phyloP scores from a whole-genome alignment of 2,329 filamentous ascomycete species.

The Hypoxylon sp. region DNA sequence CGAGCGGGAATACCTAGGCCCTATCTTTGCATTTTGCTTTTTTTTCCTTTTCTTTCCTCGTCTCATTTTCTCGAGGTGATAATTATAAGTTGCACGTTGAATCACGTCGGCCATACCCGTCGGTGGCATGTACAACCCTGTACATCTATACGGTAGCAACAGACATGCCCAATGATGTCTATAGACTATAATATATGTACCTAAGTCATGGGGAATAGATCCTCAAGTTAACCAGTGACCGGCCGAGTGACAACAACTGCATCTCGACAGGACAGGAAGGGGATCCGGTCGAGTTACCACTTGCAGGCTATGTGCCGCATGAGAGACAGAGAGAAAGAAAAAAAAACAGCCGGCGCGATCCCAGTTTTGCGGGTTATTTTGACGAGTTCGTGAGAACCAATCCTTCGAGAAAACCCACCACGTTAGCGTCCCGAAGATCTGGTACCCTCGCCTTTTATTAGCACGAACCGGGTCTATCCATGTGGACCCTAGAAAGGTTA shows the following conservation, averaged over 20 bases:
- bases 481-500: slow-evolving; percentile 30
- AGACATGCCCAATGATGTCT: no score
- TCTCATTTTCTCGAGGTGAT: slow-evolving; percentile 5
- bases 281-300: slow-evolving; percentile 29
- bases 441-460: slow-evolving; percentile 45
- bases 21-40: slow-evolving; percentile 7
- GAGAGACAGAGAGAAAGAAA: slow-evolving; percentile 7
- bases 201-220: no score
- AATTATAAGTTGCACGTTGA: slow-evolving; percentile 11
- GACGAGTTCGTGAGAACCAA: slow-evolving; percentile 23
- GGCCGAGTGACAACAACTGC: background rate
- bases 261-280: slow-evolving; percentile 7
- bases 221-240: no score
- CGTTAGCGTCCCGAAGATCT: slow-evolving; percentile 44
- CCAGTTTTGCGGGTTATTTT: slow-evolving; percentile 25
- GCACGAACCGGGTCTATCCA: slow-evolving; percentile 37
- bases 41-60: slow-evolving; percentile 1
- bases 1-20: slow-evolving; percentile 10
- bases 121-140: slow-evolving; percentile 1
- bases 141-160: background rate
- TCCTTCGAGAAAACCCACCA: slow-evolving; percentile 24
- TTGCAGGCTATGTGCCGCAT: slow-evolving; percentile 1
- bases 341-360: slow-evolving; percentile 18
- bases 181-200: no score
- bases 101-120: slow-evolving; percentile 10